Evolutionary conservation across 176 grass and related monocot genomes (phyloP), one percentile per base, ranked within the genome.

Genomic region (Zizania latifolia): DNA sequence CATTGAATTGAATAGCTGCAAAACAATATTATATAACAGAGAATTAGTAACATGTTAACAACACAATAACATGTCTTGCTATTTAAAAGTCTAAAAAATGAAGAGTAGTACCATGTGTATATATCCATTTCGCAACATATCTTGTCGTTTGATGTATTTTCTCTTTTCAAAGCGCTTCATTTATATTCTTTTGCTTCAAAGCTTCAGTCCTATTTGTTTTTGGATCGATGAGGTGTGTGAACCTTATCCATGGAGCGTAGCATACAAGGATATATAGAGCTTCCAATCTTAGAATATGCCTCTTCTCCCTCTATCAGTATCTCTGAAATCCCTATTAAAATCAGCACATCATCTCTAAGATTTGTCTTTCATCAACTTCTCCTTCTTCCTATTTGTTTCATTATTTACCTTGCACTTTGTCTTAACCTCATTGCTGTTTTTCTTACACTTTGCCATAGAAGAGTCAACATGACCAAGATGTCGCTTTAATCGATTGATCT

Each of bases 61-160:
- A n/a, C n/a, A n/a, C n/a, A n/a, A n/a, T n/a, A n/a, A n/a, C n/a
- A n/a, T n/a, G n/a, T n/a, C n/a, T n/a, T n/a, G n/a, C n/a, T n/a
- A n/a, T n/a, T n/a, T n/a, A n/a, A n/a, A n/a, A n/a, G n/a, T n/a
- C n/a, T n/a, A n/a, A n/a, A n/a, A n/a, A n/a, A n/a, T n/a, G n/a
- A n/a, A n/a, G n/a, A n/a, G n/a, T n/a, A n/a, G n/a, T n/a, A 54
- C 63, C 63, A 66, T 66, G 63, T 40, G 63, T 66, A 26, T 66
- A 66, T n/a, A n/a, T n/a, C n/a, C 36, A n/a, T n/a, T n/a, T n/a
- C n/a, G n/a, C n/a, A n/a, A 66, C 17, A 31, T 33, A 64, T 40
- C 63, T 66, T 0, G 35, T 36, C n/a, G n/a, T n/a, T n/a, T n/a
- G n/a, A n/a, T n/a, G n/a, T n/a, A n/a, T n/a, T n/a, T n/a, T n/a